A percentile compares a stretch with the other conserved stretches of the same genome.
phyloP scores from a whole-genome alignment of 2,329 filamentous ascomycete genomes.

The Raffaelea arxii region DNA sequence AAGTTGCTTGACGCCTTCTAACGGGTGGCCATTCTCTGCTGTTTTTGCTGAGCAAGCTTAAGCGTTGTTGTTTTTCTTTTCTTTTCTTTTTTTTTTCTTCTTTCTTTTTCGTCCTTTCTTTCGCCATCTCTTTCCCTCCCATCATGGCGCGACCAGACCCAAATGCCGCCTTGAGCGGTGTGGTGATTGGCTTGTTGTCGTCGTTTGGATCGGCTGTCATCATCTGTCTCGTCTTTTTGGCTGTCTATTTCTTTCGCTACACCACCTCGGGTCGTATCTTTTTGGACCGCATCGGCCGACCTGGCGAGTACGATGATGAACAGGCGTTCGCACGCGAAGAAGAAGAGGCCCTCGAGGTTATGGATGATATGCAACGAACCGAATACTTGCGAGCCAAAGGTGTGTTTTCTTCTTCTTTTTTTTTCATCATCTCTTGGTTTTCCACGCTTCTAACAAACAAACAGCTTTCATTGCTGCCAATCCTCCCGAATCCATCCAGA shows the following conservation, averaged over 20 bases:
- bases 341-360: slow-evolving; percentile 84
- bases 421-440: not conserved
- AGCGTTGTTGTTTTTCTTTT: not conserved
- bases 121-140: not conserved
- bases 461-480: slow-evolving; percentile 89
- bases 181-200: slow-evolving; percentile 89
- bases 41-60: not conserved
- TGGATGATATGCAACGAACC: slow-evolving; percentile 84
- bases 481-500: slow-evolving; percentile 88
- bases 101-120: not conserved
- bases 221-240: slow-evolving; percentile 66
- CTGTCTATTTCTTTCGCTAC: slow-evolving; percentile 92
- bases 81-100: not conserved
- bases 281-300: slow-evolving; percentile 83
- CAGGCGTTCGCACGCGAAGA: slow-evolving; percentile 90
- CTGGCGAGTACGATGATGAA: slow-evolving; percentile 96
- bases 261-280: slow-evolving; percentile 82
- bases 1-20: too few species aligned
- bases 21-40: not conserved
- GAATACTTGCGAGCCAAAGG: slow-evolving; percentile 95
- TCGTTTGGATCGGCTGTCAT: slow-evolving; percentile 86
- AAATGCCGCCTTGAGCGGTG: slow-evolving; percentile 47
- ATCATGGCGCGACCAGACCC: slow-evolving; percentile 5
- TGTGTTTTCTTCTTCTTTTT: slow-evolving; percentile 29
- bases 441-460: not conserved